Base-by-base conservation (phyloP, 768 basidiomycete species). In the Butyriboletus loyo region DNA sequence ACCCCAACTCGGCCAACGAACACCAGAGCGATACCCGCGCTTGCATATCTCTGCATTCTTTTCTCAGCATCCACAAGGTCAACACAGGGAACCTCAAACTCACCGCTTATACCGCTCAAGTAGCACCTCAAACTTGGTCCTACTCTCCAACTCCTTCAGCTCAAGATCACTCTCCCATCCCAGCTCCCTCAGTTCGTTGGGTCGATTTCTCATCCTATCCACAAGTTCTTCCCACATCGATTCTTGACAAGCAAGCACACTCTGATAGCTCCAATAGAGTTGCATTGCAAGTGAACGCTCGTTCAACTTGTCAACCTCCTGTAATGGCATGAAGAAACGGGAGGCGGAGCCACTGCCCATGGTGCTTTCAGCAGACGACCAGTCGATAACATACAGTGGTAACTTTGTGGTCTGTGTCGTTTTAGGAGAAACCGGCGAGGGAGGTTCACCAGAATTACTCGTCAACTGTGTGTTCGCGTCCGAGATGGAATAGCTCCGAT, bases 211-310 rank as follows among this genome's bases (percentile, higher is more conserved):
- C 66, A 85, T 75, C 54, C 80, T 77, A 55, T 84, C 80, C 57
- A 79, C 78, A 44, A 88, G 73, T 49, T 86, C 85, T 55, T 87
- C 86, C 85, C 86, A 88, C 84, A 88, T 86, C 27, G 84, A 80
- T 61, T 87, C 86, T 65, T 84, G 80, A 57, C 83, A 85, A 13
- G 83, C 84, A 13, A 86, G 64, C 8, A 88, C 81, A 19, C 70
- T 66, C 57, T 82, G 79, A 54, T 80, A 86, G n/a, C 81, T 78
- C 55, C 77, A 74, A 59, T 85, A 82, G 4, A 88, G 75, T 51
- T 88, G 86, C 83, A 87, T 85, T 0, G 85, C 84, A 27, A 86
- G 74, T 2, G 83, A 83, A 39, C 83, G 77, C 49, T 85, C 81
- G 53, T 71, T 82, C 56, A 86, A 64, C 25, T 66, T 66, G 49